Percentiles rank a stretch among this genome's conserved stretches.
Conservation (phyloP, 192 early-diverging fungal species). For the Gorgonomyces haynaldii region DNA sequence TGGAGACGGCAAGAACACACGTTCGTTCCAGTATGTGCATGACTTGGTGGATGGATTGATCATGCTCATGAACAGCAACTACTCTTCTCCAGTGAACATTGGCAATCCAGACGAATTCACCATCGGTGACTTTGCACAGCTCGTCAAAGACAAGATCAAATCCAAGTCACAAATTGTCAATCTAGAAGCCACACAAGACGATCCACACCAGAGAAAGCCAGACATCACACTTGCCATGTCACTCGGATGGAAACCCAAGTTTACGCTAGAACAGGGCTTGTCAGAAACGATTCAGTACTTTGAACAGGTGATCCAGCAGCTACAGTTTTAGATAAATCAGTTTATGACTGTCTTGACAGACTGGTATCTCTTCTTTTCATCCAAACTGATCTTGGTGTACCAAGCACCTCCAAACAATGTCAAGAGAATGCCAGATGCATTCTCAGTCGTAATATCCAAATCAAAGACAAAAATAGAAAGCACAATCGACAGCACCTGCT, state of each 20-base stretch:
- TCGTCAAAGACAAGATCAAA: slow-evolving; percentile 56
- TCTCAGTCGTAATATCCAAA: slow-evolving; percentile 42
- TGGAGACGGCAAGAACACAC: slow-evolving; percentile 66
- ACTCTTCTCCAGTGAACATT: slow-evolving; percentile 59
- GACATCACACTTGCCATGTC: slow-evolving; percentile 58
- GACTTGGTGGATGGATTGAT: slow-evolving; percentile 77
- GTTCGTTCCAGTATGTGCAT: slow-evolving; percentile 78
- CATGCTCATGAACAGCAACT: slow-evolving; percentile 58
- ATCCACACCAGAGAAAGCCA: slow-evolving; percentile 64
- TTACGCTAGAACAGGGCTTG: slow-evolving; percentile 65
- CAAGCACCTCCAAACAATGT: slow-evolving; percentile 32
- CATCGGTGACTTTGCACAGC: slow-evolving; percentile 64
- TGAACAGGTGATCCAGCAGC: no score
- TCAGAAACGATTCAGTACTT: slow-evolving; percentile 74
- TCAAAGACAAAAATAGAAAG: slow-evolving; percentile 48
- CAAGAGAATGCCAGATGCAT: slow-evolving; percentile 47
- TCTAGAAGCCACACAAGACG: slow-evolving; percentile 56
- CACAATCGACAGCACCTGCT: slow-evolving; percentile 61
- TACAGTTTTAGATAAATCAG: no score
- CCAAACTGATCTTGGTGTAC: no score
- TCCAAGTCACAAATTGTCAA: slow-evolving; percentile 41
- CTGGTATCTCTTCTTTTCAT: no score
- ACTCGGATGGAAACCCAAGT: slow-evolving; percentile 62
- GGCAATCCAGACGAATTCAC: slow-evolving; percentile 80
- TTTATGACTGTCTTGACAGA: no score